Evolutionary conservation across 441 rosid species (phyloP).

Genomic region (Geranium incanum): DNA sequence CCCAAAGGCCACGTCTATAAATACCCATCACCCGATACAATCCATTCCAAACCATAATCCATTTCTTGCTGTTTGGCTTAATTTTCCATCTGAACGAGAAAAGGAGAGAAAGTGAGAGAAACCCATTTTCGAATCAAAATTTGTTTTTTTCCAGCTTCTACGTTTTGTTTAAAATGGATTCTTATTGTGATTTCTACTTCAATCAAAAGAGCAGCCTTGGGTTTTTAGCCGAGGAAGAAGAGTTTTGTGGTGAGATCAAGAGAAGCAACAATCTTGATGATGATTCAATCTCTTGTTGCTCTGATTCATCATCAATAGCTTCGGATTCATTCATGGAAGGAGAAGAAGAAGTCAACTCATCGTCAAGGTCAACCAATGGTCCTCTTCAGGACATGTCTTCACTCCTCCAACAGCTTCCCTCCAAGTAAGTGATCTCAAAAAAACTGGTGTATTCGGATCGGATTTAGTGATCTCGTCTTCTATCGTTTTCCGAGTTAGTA

Average conservation of each 20-base stretch:
- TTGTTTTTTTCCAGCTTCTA: no score
- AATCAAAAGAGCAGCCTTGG: neutral
- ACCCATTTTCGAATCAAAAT: neutral
- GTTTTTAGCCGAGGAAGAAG: neutral
- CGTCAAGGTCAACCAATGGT: neutral
- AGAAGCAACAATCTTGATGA: neutral
- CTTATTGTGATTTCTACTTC: neutral
- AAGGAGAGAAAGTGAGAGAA: neutral
- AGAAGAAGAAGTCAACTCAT: neutral
- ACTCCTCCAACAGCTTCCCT: neutral
- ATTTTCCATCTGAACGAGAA: neutral
- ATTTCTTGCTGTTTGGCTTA: no score
- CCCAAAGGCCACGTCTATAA: no score
- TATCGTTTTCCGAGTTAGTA: no score
- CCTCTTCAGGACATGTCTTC: conserved; percentile 1
- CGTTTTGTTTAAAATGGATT: neutral
- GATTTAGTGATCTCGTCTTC: neutral
- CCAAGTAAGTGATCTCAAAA: neutral
- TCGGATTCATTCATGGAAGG: conserved; percentile 2
- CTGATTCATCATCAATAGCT: neutral
- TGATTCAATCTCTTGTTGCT: neutral
- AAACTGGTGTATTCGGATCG: no score
- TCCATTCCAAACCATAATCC: no score
- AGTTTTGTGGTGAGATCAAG: neutral
- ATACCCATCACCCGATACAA: no score